Conservation (phyloP, 495 filamentous ascomycete genomes). For the Choiromyces venosus region DNA sequence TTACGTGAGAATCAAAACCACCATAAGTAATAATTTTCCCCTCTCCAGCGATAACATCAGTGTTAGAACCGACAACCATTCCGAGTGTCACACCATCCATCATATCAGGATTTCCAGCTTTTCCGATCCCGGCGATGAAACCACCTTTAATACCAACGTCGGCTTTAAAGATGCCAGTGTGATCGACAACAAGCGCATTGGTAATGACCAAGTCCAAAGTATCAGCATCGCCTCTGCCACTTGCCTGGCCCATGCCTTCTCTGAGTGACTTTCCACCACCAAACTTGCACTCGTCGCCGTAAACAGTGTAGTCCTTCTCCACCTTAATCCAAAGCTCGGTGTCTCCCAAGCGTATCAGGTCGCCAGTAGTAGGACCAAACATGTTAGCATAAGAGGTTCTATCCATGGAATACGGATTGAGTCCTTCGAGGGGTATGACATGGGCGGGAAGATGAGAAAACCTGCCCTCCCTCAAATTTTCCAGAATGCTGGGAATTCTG, state of each 20-base stretch:
- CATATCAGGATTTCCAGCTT: slow-evolving; percentile 92
- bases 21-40: slow-evolving; percentile 89
- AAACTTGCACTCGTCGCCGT: slow-evolving; percentile 94
- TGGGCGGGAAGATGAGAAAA: slow-evolving; percentile 67
- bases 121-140: slow-evolving; percentile 83
- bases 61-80: slow-evolving; percentile 82
- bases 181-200: slow-evolving; percentile 89
- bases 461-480: slow-evolving; percentile 59
- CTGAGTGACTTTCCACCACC: slow-evolving; percentile 91
- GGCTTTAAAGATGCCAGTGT: slow-evolving; percentile 90
- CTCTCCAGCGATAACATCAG: slow-evolving; percentile 94
- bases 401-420: slow-evolving; percentile 61
- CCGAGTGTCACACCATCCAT: slow-evolving; percentile 80
- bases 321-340: slow-evolving; percentile 91
- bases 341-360: slow-evolving; percentile 70
- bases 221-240: slow-evolving; percentile 62
- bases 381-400: slow-evolving; percentile 72
- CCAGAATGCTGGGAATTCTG: slow-evolving; percentile 60
- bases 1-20: slow-evolving; percentile 73
- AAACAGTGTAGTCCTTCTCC: slow-evolving; percentile 76
- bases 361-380: slow-evolving; percentile 90
- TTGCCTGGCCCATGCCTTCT: slow-evolving; percentile 95
- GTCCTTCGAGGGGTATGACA: slow-evolving; percentile 49
- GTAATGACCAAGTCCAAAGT: slow-evolving; percentile 83
- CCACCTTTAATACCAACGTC: slow-evolving; percentile 94